phyloP scores from a whole-genome alignment of 2,329 filamentous ascomycete genomes.

The Aspergillus novoparasiticus region DNA sequence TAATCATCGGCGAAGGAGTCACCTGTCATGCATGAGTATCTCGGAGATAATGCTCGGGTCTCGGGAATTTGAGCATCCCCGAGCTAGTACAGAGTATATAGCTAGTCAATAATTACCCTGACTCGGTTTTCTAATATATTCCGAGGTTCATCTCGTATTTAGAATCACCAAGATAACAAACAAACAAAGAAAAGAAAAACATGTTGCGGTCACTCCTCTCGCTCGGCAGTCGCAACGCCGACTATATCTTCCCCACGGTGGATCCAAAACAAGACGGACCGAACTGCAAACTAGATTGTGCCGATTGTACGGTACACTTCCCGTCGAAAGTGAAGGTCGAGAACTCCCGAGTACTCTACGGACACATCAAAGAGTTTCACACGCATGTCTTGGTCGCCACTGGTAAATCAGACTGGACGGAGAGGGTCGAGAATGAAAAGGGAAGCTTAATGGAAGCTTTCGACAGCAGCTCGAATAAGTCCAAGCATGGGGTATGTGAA shows the following conservation, averaged over 20 bases:
- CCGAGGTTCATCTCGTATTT: not conserved
- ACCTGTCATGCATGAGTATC: not conserved
- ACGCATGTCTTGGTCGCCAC: conserved; percentile 43
- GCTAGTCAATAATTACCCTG: not conserved
- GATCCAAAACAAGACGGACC: conserved; percentile 35
- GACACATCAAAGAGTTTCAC: conserved; percentile 39
- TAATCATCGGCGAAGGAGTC: too few relatives aligned
- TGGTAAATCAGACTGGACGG: conserved; percentile 41
- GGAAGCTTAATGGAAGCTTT: conserved; percentile 56
- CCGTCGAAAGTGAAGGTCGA: conserved; percentile 41
- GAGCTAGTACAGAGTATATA: not conserved
- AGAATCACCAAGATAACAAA: not conserved
- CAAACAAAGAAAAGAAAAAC: not conserved
- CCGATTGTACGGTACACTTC: conserved; percentile 39
- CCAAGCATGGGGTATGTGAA: conserved; percentile 65
- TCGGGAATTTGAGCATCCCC: not conserved
- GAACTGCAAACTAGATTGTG: conserved; percentile 39
- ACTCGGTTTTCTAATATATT: not conserved
- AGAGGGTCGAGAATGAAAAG: conserved; percentile 36
- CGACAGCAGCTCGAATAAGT: conserved; percentile 54
- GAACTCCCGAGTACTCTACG: conserved; percentile 33
- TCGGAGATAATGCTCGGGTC: not conserved
- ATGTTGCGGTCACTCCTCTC: conserved; percentile 39
- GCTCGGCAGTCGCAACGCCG: conserved; percentile 22
- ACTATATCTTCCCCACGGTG: conserved; percentile 43